Evolutionary conservation across 352 stramenopile species (phyloP).

Genomic region (Blastocystis sp.): DNA sequence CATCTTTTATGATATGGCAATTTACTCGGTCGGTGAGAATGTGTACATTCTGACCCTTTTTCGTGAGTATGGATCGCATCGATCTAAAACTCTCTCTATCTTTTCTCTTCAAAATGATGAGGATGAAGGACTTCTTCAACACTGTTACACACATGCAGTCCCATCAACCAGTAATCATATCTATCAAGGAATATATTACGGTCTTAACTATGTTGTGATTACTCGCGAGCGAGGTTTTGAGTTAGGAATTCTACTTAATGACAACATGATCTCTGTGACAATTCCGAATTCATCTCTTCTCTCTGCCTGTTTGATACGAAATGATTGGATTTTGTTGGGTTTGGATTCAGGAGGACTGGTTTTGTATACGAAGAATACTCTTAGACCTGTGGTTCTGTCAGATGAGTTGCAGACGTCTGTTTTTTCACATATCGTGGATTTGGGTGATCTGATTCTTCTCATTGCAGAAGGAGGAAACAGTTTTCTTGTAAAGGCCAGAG

Average conservation of each 20-base stretch:
- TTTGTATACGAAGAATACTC: not conserved
- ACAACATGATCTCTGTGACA: not conserved
- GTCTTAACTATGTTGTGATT: not conserved
- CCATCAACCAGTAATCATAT: not conserved
- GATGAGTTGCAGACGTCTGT: no score
- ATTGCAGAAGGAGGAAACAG: no score
- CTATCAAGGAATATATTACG: not conserved
- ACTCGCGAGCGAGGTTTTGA: not conserved
- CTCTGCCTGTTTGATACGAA: not conserved
- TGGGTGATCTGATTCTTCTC: no score
- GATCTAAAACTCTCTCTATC: not conserved
- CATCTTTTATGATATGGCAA: not conserved
- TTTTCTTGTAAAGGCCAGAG: no score
- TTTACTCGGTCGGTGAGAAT: not conserved
- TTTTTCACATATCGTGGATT: no score
- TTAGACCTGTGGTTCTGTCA: no score
- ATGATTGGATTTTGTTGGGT: not conserved
- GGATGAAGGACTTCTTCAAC: not conserved
- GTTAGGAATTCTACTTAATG: not conserved
- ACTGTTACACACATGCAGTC: not conserved
- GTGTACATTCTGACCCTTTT: not conserved
- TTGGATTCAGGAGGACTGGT: not conserved
- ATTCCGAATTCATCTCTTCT: not conserved
- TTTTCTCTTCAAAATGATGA: not conserved
- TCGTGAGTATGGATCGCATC: not conserved